A percentile compares a stretch with the other conserved stretches of the same genome.
These are phyloP conservation scores for Mucuna pruriens DNA, from an alignment of 306 rosid genomes.

Conservation along the genomic window DNA sequence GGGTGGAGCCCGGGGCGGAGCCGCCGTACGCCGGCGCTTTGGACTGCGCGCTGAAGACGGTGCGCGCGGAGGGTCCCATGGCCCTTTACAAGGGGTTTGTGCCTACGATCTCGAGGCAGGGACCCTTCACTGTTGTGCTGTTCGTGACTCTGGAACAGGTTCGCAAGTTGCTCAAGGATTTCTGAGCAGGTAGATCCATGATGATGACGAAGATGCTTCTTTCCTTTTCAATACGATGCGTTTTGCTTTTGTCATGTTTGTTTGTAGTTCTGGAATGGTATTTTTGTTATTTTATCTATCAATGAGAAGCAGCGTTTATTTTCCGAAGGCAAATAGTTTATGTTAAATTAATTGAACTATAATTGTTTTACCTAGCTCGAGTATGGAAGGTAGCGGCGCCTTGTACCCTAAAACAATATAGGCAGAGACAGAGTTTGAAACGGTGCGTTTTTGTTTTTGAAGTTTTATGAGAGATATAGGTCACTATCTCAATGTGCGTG, in stretches of 20 bases:
- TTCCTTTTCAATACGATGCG: background rate
- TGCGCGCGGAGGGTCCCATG: slow-evolving; percentile 75
- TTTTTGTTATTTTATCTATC: background rate
- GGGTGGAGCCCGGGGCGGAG: slow-evolving; percentile 63
- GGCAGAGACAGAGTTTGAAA: too few species aligned
- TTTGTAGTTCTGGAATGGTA: background rate
- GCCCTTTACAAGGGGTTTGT: slow-evolving; percentile 76
- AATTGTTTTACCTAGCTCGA: too few species aligned
- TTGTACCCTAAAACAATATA: too few species aligned
- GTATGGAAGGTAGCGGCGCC: too few species aligned
- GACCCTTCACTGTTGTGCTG: slow-evolving; percentile 78
- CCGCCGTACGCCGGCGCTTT: slow-evolving; percentile 72
- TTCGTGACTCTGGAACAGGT: slow-evolving; percentile 84
- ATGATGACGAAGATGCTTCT: slow-evolving; percentile 35
- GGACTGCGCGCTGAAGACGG: slow-evolving; percentile 73
- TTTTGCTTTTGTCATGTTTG: background rate
- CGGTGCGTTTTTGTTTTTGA: background rate
- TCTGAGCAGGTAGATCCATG: slow-evolving; percentile 39
- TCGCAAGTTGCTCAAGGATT: slow-evolving; percentile 75
- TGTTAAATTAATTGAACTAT: too few species aligned
- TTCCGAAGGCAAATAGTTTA: too few species aligned
- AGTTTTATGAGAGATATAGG: background rate
- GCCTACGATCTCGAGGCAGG: slow-evolving; percentile 84
- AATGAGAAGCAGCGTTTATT: slow-evolving; percentile 4
- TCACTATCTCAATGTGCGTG: background rate